Conservation (phyloP, 2,329 filamentous ascomycete species). For the Colletotrichum orchidophilum region DNA sequence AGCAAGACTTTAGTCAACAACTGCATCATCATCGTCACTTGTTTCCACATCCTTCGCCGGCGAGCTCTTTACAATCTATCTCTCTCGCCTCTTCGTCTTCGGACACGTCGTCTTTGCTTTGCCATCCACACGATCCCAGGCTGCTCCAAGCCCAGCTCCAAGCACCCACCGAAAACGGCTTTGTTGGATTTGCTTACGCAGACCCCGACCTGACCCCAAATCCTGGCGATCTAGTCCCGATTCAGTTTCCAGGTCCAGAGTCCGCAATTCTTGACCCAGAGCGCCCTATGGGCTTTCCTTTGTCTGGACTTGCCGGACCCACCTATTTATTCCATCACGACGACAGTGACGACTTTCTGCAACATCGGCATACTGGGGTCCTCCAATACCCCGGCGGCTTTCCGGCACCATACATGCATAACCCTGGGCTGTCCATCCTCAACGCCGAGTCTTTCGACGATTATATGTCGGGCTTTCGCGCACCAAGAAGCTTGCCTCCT, state of each 20-base stretch:
- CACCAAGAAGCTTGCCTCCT: slow-evolving; percentile 34
- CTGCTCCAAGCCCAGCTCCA: slow-evolving; percentile 31
- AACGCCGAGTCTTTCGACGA: slow-evolving; percentile 57
- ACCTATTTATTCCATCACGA: background rate
- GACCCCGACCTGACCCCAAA: slow-evolving; percentile 4
- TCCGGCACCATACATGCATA: slow-evolving; percentile 38
- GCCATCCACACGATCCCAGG: slow-evolving; percentile 34
- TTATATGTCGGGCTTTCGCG: slow-evolving; percentile 37
- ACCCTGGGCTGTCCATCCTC: slow-evolving; percentile 52
- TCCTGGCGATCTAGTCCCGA: slow-evolving; percentile 21
- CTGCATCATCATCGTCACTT: background rate
- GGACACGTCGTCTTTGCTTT: slow-evolving; percentile 14
- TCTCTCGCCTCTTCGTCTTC: background rate
- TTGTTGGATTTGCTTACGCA: background rate
- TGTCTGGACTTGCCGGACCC: slow-evolving; percentile 1
- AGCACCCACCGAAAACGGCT: slow-evolving; percentile 3
- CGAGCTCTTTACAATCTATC: background rate
- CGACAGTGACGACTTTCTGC: slow-evolving; percentile 3
- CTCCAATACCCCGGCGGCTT: slow-evolving; percentile 18
- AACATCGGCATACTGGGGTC: slow-evolving; percentile 1
- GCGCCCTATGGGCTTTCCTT: slow-evolving; percentile 5
- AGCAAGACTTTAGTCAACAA: background rate
- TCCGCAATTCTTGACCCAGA: background rate
- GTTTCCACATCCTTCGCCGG: background rate
- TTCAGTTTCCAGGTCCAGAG: slow-evolving; percentile 1